Conservation (phyloP, 495 filamentous ascomycete genomes). For the Neurospora cerealis region DNA sequence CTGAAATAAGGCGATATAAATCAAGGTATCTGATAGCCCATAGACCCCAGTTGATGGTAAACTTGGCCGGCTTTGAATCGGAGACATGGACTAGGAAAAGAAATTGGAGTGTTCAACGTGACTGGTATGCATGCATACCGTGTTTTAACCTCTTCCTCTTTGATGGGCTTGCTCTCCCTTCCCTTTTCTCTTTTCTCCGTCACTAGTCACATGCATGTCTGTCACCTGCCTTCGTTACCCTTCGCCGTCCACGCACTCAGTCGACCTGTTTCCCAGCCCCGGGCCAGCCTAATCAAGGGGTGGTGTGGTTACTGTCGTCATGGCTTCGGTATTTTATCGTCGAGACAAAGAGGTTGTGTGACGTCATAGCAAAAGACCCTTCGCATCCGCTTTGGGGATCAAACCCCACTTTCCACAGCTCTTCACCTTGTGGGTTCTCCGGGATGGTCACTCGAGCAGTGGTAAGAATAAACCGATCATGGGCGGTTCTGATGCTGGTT, state of each 20-base stretch:
- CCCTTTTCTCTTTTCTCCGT: not conserved
- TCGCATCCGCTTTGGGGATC: not conserved
- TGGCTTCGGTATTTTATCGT: not conserved
- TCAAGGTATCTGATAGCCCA: not conserved
- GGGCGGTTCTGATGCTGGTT: not conserved
- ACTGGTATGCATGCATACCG: not conserved
- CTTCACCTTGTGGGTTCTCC: not conserved
- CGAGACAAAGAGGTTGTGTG: not conserved
- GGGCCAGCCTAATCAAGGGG: not conserved
- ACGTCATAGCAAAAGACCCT: not conserved
- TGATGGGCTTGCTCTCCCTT: not conserved
- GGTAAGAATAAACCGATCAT: not conserved
- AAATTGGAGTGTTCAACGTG: not conserved
- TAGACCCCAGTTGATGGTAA: not conserved
- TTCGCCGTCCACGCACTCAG: not conserved
- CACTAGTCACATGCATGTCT: not conserved
- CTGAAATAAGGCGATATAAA: not conserved
- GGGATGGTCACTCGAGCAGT: not conserved
- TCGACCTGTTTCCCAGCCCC: not conserved
- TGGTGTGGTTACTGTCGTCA: not conserved
- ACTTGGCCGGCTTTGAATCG: not conserved
- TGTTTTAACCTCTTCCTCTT: not conserved
- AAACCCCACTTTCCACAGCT: not conserved
- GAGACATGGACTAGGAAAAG: not conserved
- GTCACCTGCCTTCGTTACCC: not conserved